These are phyloP conservation scores for Grigorovia jiainica DNA, from an alignment of 805 yeast genomes.

Conservation along the genomic window DNA sequence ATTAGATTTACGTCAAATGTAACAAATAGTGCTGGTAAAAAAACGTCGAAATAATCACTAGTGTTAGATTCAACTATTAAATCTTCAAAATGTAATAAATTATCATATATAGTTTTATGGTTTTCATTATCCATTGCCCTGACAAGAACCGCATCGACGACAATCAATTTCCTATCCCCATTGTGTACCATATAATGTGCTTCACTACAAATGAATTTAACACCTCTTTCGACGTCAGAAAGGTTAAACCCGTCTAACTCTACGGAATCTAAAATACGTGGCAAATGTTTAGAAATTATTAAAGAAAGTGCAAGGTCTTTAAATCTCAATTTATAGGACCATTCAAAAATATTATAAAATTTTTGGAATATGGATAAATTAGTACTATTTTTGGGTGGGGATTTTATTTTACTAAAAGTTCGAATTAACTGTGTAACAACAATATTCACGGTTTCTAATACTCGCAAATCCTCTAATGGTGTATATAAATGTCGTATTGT, in stretches of 20 bases:
- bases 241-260: slow-evolving; percentile 12
- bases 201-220: slow-evolving; percentile 15
- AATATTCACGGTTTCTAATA: slow-evolving; percentile 11
- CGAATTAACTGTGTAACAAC: slow-evolving; percentile 3
- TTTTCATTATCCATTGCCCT: slow-evolving; percentile 17
- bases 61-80: slow-evolving; percentile 5
- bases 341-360: slow-evolving; percentile 6
- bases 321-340: slow-evolving; percentile 19
- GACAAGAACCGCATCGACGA: slow-evolving; percentile 12
- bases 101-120: slow-evolving; percentile 8
- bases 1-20: slow-evolving; percentile 24
- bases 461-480: slow-evolving; percentile 17
- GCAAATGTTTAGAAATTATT: slow-evolving; percentile 16
- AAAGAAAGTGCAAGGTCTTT: slow-evolving; percentile 19
- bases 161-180: slow-evolving; percentile 7
- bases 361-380: not conserved
- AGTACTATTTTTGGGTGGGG: not conserved
- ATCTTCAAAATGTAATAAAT: slow-evolving; percentile 11
- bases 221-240: slow-evolving; percentile 19
- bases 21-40: slow-evolving; percentile 16
- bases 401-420: not conserved
- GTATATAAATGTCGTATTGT: slow-evolving; percentile 22
- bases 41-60: not conserved
- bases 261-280: slow-evolving; percentile 18
- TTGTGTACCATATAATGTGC: slow-evolving; percentile 9